Conservation (phyloP, 352 stramenopile genomes). For the Phytophthora colocasiae region DNA sequence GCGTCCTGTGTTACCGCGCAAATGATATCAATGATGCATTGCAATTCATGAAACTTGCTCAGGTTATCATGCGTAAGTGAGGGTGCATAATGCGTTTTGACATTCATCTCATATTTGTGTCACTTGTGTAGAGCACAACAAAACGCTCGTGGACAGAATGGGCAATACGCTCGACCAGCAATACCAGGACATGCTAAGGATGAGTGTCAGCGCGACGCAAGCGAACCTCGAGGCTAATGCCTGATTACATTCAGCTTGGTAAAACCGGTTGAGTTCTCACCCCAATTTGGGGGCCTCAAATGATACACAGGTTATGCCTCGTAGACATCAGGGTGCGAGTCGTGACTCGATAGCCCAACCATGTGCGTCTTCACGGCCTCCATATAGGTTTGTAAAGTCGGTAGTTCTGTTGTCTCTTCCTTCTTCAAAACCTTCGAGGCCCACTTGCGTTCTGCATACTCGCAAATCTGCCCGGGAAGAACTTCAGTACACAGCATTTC, state of each 20-base stretch:
- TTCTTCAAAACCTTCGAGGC: slow-evolving; percentile 91
- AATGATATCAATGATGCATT: slow-evolving; percentile 41
- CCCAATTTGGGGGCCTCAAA: no score
- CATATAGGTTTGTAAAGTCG: slow-evolving; percentile 72
- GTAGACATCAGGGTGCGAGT: slow-evolving; percentile 54
- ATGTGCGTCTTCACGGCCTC: slow-evolving; percentile 79
- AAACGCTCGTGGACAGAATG: slow-evolving; percentile 39
- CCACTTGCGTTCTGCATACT: slow-evolving; percentile 94
- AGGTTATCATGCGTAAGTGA: slow-evolving; percentile 50
- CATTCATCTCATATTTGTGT: slow-evolving; percentile 3
- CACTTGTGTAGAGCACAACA: slow-evolving; percentile 40
- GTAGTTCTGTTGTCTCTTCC: slow-evolving; percentile 76
- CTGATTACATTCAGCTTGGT: slow-evolving; percentile 4
- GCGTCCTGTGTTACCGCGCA: slow-evolving; percentile 42
- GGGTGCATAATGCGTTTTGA: background rate
- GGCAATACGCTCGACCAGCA: slow-evolving; percentile 45
- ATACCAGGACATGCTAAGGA: slow-evolving; percentile 46
- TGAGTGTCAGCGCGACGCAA: slow-evolving; percentile 18
- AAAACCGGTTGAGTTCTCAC: background rate
- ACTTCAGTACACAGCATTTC: background rate
- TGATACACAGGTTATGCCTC: slow-evolving; percentile 43
- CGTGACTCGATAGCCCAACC: slow-evolving; percentile 50
- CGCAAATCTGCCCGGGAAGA: slow-evolving; percentile 75
- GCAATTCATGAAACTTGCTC: slow-evolving; percentile 54
- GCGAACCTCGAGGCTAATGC: background rate